Evolutionary conservation across 768 basidiomycete species (phyloP), one percentile per base, ranked within the genome.

Genomic region (Gautieria morchelliformis): DNA sequence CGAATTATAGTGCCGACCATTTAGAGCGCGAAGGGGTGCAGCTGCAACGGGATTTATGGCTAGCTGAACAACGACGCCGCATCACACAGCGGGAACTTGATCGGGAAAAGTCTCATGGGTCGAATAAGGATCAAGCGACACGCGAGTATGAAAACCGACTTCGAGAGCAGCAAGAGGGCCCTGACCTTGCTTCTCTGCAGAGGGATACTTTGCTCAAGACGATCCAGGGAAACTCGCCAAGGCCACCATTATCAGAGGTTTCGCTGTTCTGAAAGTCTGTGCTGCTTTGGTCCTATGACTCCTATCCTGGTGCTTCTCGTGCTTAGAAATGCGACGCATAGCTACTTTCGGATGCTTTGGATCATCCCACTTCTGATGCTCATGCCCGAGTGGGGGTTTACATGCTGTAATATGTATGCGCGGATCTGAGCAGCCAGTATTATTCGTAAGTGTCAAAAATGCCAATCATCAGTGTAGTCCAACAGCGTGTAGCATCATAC

Each of bases 181-280:
- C n/a, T n/a, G n/a, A n/a, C n/a, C 32, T 19, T 8, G 2, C 50
- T 1, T 5, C 12, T 39, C 22, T 12, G 33, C 20, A 7, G 20
- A 39, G 10, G 48, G 9, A 19, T 9, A 37, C 15, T 27, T 24
- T 48, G n/a, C 37, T 32, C 42, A 48, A 24, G 32, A 9, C 11
- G 17, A 3, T 19, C 3, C 37, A 80, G 79, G 80, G 6, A 83
- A 84, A 70, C 72, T 84, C 17, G 74, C 82, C 5, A 83, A 83
- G 63, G 70, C 75, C 6, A 83, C 81, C 1, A 80, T 84, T 60
- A 68, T 83, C 45, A 76, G 71, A 49, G 82, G 82, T 9, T 84
- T 84, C 58, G 68, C 74, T 4, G 80, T 80, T 14, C 68, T 84
- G 37, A 83, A 83, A 73, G 79, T 75, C 7, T 35, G 61, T 48